Percentiles rank a stretch among this genome's conserved stretches.
phyloP scores from a whole-genome alignment of 2,329 filamentous ascomycete genomes.

The Aspergillus neoniger region DNA sequence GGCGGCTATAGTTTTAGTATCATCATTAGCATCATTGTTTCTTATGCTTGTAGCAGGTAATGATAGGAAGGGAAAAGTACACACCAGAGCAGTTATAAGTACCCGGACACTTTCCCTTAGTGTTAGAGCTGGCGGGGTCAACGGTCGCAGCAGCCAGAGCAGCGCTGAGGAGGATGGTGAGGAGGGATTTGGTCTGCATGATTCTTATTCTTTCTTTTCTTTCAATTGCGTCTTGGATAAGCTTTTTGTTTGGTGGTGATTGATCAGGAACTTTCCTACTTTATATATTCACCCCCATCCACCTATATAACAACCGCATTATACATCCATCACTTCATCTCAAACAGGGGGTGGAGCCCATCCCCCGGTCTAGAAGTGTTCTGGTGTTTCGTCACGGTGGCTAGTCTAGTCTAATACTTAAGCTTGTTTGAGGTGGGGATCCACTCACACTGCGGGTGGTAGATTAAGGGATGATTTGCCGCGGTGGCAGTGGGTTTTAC shows the following conservation, averaged over 20 bases:
- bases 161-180: conserved; percentile 18
- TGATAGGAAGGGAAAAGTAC: background rate
- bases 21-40: background rate
- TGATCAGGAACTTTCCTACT: background rate
- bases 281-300: no score
- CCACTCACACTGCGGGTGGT: background rate
- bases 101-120: conserved; percentile 36
- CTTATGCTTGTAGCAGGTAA: no score
- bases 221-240: background rate
- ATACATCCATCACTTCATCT: background rate
- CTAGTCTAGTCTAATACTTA: background rate
- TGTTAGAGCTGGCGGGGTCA: conserved; percentile 39
- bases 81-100: conserved; percentile 33
- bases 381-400: background rate
- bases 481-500: background rate
- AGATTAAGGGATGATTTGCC: background rate
- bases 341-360: background rate
- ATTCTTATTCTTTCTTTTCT: background rate
- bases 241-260: no score
- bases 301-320: background rate
- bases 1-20: conserved; percentile 22
- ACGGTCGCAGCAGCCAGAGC: conserved; percentile 31
- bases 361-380: background rate
- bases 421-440: background rate
- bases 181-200: conserved; percentile 6